Percentiles rank a stretch among this genome's conserved stretches.
Conservation (phyloP, 176 grass and related monocot species). For the Cenchrus fungigraminus region DNA sequence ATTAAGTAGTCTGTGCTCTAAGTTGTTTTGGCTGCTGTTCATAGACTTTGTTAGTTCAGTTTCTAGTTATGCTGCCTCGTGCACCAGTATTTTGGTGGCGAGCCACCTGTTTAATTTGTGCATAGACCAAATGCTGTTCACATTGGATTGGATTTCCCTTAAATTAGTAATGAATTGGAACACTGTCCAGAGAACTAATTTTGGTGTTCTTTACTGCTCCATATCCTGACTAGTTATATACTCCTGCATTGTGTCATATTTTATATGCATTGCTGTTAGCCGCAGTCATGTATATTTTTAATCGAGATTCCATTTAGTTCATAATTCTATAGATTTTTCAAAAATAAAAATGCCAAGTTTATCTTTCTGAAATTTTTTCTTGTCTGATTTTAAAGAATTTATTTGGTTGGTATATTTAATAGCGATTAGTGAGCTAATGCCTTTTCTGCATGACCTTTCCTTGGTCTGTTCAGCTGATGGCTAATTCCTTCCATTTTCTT, state of each 20-base stretch:
- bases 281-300: background rate
- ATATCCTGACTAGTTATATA: background rate
- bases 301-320: constrained; percentile 1
- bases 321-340: background rate
- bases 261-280: background rate
- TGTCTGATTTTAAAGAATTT: background rate
- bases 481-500: constrained; percentile 28
- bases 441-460: constrained; percentile 17
- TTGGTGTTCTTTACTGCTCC: background rate
- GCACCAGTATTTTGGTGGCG: background rate
- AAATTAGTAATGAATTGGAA: background rate
- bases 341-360: background rate
- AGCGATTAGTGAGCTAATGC: background rate
- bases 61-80: background rate
- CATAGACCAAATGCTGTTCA: background rate
- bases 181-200: background rate
- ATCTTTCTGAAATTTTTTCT: background rate
- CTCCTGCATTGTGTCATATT: background rate
- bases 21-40: background rate
- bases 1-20: background rate
- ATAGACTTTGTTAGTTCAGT: background rate
- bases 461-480: background rate
- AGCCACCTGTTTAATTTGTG: background rate
- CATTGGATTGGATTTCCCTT: constrained; percentile 8
- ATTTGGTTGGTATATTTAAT: constrained; percentile 9